These are phyloP conservation scores for Hypoxylon sp. DNA, from an alignment of 2,329 filamentous ascomycete genomes.

Conservation along the genomic window DNA sequence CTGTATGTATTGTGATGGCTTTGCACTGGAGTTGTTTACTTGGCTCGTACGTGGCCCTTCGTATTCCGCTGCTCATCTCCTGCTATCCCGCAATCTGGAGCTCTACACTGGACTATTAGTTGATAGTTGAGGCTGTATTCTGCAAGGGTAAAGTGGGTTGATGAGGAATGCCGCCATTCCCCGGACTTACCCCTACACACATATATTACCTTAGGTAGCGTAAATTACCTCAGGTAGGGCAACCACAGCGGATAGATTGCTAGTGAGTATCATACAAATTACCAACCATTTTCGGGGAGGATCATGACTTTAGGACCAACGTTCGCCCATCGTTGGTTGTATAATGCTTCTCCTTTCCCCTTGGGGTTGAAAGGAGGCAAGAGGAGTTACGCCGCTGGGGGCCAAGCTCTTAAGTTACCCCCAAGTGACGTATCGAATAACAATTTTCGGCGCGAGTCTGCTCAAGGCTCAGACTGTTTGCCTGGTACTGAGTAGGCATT, in stretches of 20 bases:
- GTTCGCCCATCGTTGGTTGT: slow-evolving; percentile 10
- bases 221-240: slow-evolving; percentile 2
- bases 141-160: slow-evolving; percentile 24
- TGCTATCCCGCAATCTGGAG: slow-evolving; percentile 14
- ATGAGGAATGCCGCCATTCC: slow-evolving; percentile 33
- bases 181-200: slow-evolving; percentile 23
- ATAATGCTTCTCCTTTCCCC: neutral
- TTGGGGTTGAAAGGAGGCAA: slow-evolving; percentile 15
- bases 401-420: slow-evolving; percentile 5
- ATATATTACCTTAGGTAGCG: neutral
- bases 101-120: slow-evolving; percentile 10
- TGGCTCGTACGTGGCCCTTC: slow-evolving; percentile 30
- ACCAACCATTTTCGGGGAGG: slow-evolving; percentile 2
- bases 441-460: slow-evolving; percentile 14
- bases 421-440: slow-evolving; percentile 19
- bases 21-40: slow-evolving; percentile 6
- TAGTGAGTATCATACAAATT: slow-evolving; percentile 7
- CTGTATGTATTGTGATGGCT: slow-evolving; percentile 5
- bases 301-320: neutral
- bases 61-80: slow-evolving; percentile 26
- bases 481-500: neutral
- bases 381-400: slow-evolving; percentile 3
- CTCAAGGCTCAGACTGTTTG: slow-evolving; percentile 2
- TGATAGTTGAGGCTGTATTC: slow-evolving; percentile 29
- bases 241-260: slow-evolving; percentile 5